Evolutionary conservation across 2,329 filamentous ascomycete genomes (phyloP), one percentile per base, ranked within the genome.

Genomic region (Orbilia ellipsospora): DNA sequence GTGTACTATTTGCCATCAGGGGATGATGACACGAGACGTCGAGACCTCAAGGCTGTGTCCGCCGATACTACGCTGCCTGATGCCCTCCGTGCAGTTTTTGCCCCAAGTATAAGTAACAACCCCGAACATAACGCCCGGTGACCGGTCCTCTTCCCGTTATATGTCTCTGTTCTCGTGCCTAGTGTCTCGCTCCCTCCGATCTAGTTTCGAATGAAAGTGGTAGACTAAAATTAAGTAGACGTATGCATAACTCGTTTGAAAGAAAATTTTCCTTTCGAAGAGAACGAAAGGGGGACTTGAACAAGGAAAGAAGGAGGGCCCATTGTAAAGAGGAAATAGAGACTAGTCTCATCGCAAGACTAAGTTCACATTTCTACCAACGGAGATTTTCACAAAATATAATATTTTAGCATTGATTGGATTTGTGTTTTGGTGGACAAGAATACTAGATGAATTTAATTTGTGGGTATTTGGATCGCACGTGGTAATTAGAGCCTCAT

Each of bases 401-500:
- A 16, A 57, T 23, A 42, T 44, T 57, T 57, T 44, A 8, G n/a
- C 28, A 44, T n/a, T 42, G 10, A 42, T 57, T 57, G 51, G 52
- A 51, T 64, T 50, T 42, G 16, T 59, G 18, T 63, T 66, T 57
- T 50, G 40, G 48, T 44, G 18, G 18, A 44, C 16, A 16, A 55
- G 42, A 10, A 42, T 28, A 23, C 10, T 18, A 42, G 50, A 57
- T 56, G 40, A 45, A 56, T 44, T 68, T 44, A 67, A 67, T 52
- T 28, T 18, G 20, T 12, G 40, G 40, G n/a, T 28, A 48, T 48
- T 60, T 42, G 1, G 60, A 31, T 51, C 59, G 54, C 67, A 72
- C 67, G 67, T 72, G 67, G 67, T 64, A 54, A 72, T 72, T 65
- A 52, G 51, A 28, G 52, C 67, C 51, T 65, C 67, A 60, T 72